Percentiles rank a stretch among this genome's conserved stretches.
phyloP scores from a whole-genome alignment of 257 asterid species.

The Petrea volubilis region DNA sequence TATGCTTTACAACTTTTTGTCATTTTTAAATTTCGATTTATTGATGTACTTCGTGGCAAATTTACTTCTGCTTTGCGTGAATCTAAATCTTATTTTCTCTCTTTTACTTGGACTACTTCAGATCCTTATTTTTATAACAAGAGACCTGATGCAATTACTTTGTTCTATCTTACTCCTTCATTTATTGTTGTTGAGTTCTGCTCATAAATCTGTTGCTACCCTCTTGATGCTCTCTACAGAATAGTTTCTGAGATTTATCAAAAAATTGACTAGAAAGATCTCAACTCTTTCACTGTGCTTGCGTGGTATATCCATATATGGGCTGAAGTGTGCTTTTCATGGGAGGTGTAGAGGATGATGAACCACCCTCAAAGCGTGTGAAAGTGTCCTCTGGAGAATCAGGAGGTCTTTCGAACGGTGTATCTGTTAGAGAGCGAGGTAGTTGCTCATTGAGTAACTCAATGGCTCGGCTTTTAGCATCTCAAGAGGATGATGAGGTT shows the following conservation, averaged over 20 bases:
- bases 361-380: slow-evolving; percentile 84
- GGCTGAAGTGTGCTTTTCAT: slow-evolving; percentile 79
- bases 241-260: slow-evolving; percentile 1
- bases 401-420: slow-evolving; percentile 54
- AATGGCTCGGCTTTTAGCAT: slow-evolving; percentile 63
- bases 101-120: background rate
- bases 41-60: background rate
- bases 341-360: slow-evolving; percentile 85
- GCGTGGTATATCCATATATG: slow-evolving; percentile 50
- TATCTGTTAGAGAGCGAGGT: slow-evolving; percentile 45
- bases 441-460: slow-evolving; percentile 48
- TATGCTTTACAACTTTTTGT: background rate
- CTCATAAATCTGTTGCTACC: background rate
- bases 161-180: background rate
- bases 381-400: slow-evolving; percentile 56
- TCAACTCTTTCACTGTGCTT: slow-evolving; percentile 21
- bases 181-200: background rate
- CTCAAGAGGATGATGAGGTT: slow-evolving; percentile 60
- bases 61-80: background rate
- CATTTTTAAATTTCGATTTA: background rate
- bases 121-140: background rate
- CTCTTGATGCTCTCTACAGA: slow-evolving; percentile 13
- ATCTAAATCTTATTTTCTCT: background rate
- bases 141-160: background rate
- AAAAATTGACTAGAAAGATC: slow-evolving; percentile 18